phyloP scores from a whole-genome alignment of 192 early-diverging fungal species.

The Backusella luteola region DNA sequence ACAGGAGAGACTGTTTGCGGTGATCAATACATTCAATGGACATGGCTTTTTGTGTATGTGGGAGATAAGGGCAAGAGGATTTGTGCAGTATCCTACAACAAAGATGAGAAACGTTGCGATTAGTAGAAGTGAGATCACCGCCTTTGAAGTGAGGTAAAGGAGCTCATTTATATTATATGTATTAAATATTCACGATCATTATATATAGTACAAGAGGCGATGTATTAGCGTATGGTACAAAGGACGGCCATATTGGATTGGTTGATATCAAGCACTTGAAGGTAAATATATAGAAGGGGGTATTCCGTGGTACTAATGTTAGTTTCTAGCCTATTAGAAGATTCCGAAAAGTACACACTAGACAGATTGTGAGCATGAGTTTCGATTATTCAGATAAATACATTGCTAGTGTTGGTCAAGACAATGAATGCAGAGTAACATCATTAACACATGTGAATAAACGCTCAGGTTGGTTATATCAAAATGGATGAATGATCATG shows the following conservation, averaged over 20 bases:
- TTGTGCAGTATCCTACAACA: conserved; percentile 8
- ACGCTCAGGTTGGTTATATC: background rate
- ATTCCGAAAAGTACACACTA: background rate
- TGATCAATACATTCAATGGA: conserved; percentile 12
- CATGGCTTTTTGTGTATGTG: conserved; percentile 19
- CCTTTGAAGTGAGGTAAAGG: background rate
- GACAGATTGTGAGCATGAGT: background rate
- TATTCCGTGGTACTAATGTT: background rate
- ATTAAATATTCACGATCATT: background rate
- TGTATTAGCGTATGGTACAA: conserved; percentile 14
- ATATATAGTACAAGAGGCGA: background rate
- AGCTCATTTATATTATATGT: background rate
- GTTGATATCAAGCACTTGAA: conserved; percentile 10
- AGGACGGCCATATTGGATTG: background rate
- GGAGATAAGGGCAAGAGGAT: background rate
- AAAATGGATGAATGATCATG: no score
- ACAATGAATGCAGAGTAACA: background rate
- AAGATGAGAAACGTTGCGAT: conserved; percentile 4
- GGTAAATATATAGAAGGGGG: background rate
- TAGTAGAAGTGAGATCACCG: conserved; percentile 15
- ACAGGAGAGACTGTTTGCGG: conserved; percentile 1
- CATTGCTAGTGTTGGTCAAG: conserved; percentile 6
- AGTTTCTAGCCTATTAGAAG: background rate
- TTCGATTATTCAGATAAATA: conserved; percentile 6
- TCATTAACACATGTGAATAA: background rate